Conservation (phyloP, 768 basidiomycete genomes). For the Boletus reticulatus region DNA sequence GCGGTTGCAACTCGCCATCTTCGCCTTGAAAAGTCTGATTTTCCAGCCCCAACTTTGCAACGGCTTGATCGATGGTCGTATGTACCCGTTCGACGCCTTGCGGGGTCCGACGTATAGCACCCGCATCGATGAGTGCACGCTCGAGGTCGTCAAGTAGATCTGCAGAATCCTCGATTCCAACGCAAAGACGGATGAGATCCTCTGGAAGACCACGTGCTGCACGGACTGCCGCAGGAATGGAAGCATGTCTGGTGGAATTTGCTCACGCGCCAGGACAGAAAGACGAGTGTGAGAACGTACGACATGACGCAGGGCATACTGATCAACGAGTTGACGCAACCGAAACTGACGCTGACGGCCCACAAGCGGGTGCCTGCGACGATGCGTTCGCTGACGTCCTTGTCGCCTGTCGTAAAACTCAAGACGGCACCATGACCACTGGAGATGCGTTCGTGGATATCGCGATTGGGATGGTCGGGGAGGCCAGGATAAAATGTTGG, state of each 20-base stretch:
- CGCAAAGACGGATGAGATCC: conserved; percentile 95
- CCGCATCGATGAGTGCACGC: conserved; percentile 86
- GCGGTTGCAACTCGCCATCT: conserved; percentile 5
- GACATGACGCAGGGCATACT: conserved; percentile 99
- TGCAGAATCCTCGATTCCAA: conserved; percentile 93
- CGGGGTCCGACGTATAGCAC: conserved; percentile 68
- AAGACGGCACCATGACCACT: conserved; percentile 91
- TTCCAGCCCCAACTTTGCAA: conserved; percentile 60
- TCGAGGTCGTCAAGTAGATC: conserved; percentile 96
- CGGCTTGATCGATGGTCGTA: conserved; percentile 57
- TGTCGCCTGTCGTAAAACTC: conserved; percentile 92
- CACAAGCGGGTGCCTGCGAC: conserved; percentile 91
- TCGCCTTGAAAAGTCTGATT: conserved; percentile 16
- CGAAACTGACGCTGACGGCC: conserved; percentile 98
- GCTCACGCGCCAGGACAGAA: not conserved
- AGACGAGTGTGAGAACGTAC: conserved; percentile 52
- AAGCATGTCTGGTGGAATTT: conserved; percentile 67
- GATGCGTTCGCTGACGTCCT: conserved; percentile 84
- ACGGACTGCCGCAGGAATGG: conserved; percentile 93
- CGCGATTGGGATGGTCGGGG: conserved; percentile 73
- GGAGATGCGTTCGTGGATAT: conserved; percentile 89
- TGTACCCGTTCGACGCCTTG: conserved; percentile 39
- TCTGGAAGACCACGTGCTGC: conserved; percentile 98
- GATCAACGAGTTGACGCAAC: conserved; percentile 96
- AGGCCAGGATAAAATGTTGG: conserved; percentile 92